Conservation (phyloP, 768 basidiomycete species). For the Bullera alba region DNA sequence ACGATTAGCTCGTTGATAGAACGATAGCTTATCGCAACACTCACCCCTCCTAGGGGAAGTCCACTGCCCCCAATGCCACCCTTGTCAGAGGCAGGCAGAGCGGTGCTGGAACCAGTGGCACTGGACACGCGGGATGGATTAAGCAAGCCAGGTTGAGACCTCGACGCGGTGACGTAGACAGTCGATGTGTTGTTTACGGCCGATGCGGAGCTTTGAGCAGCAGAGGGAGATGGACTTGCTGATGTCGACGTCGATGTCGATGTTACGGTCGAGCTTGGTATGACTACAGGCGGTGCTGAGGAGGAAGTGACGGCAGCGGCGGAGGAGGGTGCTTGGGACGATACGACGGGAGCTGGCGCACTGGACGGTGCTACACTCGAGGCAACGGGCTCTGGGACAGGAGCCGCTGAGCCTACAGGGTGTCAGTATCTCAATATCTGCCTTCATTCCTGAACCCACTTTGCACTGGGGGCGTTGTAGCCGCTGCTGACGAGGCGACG, state of each 20-base stretch:
- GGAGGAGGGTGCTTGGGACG: no score
- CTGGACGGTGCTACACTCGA: background rate
- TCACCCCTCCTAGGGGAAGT: slow-evolving; percentile 31
- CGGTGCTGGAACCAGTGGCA: background rate
- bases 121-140: background rate
- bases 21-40: no score
- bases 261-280: slow-evolving; percentile 4
- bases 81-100: slow-evolving; percentile 4
- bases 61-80: slow-evolving; percentile 27
- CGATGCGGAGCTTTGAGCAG: slow-evolving; percentile 6
- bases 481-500: background rate
- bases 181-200: slow-evolving; percentile 4
- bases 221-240: slow-evolving; percentile 1
- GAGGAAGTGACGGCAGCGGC: slow-evolving; percentile 2
- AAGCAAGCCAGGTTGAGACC: background rate
- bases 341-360: background rate
- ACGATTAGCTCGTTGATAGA: background rate
- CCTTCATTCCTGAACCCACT: background rate
- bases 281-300: slow-evolving; percentile 5
- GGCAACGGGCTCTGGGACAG: background rate
- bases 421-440: no score
- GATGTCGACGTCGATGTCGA: slow-evolving; percentile 11
- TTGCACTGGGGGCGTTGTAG: background rate
- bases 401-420: background rate
- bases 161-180: slow-evolving; percentile 1